Conservation (phyloP, 2,329 filamentous ascomycete genomes). For the Tympanopsis confertula region DNA sequence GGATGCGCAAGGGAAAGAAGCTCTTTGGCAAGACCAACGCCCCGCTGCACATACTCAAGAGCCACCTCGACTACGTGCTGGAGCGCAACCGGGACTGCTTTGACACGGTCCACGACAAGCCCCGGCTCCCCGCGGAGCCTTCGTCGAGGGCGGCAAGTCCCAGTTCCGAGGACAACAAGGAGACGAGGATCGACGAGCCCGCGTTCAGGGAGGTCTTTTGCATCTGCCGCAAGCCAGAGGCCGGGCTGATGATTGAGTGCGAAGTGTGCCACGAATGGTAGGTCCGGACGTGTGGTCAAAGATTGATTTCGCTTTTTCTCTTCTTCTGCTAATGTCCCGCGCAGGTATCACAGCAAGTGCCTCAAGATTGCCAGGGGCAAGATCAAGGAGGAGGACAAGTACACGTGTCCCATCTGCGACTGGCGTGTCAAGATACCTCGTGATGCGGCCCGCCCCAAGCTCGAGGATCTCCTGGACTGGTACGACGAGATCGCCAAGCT, state of each 20-base stretch:
- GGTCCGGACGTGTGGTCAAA: too few species aligned
- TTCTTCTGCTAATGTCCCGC: slow-evolving; percentile 2
- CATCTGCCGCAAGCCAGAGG: slow-evolving; percentile 84
- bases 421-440: slow-evolving; percentile 96
- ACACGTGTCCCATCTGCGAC: slow-evolving; percentile 95
- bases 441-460: slow-evolving; percentile 85
- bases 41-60: slow-evolving; percentile 86
- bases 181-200: slow-evolving; percentile 55
- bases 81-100: slow-evolving; percentile 87
- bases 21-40: slow-evolving; percentile 97
- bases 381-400: slow-evolving; percentile 96
- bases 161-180: slow-evolving; percentile 37
- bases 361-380: slow-evolving; percentile 95
- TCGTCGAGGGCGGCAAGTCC: slow-evolving; percentile 72
- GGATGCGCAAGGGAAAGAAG: slow-evolving; percentile 98
- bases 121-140: slow-evolving; percentile 76
- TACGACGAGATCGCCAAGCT: slow-evolving; percentile 69
- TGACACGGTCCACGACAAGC: slow-evolving; percentile 68
- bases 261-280: slow-evolving; percentile 96
- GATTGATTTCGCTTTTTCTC: background rate
- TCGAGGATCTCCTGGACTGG: slow-evolving; percentile 79
- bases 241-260: slow-evolving; percentile 99
- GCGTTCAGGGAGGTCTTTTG: slow-evolving; percentile 77
- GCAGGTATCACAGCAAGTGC: slow-evolving; percentile 92
- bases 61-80: slow-evolving; percentile 85